Evolutionary conservation across 2,329 filamentous ascomycete species (phyloP).

Genomic region (Moelleriella libera): DNA sequence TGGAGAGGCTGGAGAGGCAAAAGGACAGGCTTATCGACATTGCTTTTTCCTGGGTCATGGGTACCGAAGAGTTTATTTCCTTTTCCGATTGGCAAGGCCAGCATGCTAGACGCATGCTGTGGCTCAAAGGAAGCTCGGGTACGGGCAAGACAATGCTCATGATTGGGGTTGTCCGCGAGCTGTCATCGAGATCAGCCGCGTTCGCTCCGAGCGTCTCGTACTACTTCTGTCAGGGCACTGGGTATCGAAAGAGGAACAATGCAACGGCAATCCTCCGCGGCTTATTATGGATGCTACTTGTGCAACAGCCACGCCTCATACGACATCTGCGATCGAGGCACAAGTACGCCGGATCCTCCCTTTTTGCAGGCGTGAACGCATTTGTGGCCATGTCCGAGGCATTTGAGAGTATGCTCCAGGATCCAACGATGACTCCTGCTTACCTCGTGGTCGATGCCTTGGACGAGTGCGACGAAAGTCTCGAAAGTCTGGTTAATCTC

Average conservation of each 20-base stretch:
- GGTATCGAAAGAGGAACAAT: conserved; percentile 16
- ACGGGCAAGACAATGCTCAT: conserved; percentile 23
- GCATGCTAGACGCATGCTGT: conserved; percentile 12
- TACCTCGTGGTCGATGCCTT: conserved; percentile 33
- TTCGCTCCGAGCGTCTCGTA: conserved; percentile 9
- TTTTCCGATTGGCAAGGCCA: conserved; percentile 15
- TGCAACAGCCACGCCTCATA: conserved; percentile 14
- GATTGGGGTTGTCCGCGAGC: conserved; percentile 13
- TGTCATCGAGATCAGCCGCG: conserved; percentile 5
- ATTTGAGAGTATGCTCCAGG: conserved; percentile 24
- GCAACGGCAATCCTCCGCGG: conserved; percentile 21
- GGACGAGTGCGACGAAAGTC: conserved; percentile 26
- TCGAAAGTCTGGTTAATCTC: conserved; percentile 19
- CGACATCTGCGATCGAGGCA: conserved; percentile 21
- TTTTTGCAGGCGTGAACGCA: conserved; percentile 25
- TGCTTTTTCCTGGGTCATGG: conserved; percentile 6
- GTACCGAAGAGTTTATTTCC: conserved; percentile 3
- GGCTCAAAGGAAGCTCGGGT: conserved; percentile 20
- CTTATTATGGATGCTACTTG: conserved; percentile 22
- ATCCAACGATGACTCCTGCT: conserved; percentile 14
- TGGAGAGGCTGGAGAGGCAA: conserved; percentile 6
- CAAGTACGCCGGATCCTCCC: conserved; percentile 12
- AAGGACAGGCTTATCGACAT: conserved; percentile 6
- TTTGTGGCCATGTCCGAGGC: conserved; percentile 19
- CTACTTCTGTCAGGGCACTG: conserved; percentile 27